Base-by-base conservation (phyloP, 1,139 yeast genomes). In the Geotrichum siamense region DNA sequence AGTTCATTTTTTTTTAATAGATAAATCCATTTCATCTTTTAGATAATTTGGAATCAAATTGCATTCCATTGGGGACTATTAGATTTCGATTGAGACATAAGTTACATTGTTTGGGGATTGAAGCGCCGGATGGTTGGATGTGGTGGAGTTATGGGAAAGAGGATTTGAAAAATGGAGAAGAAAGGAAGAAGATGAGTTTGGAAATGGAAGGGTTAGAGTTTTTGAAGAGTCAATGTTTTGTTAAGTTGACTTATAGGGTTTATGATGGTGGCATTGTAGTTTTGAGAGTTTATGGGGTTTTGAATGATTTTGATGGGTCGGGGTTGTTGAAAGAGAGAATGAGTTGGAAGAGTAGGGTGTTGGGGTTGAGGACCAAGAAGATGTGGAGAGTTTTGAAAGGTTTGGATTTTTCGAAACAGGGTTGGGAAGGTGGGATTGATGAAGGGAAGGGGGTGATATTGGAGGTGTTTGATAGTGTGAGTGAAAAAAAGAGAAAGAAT, bases 241-340 rank as follows among this genome's bases (percentile, higher is more conserved):
- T 70, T 3, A 63, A 69, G 56, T 68, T 75, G 3, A 76, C 82
- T 0, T 78, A 66, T 55, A 66, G 57, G 43, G 44, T 63, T 3
- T 22, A 48, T 12, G 40, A 33, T 59, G 8, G 17, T 30, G 32
- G 35, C n/a, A 29, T 41, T 5, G 43, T 50, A 1, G 13, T 45
- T 1, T 31, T 76, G 1, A 63, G 85, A 48, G 52, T 79, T 0
- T 79, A 76, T 51, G 58, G 65, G 2, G 53, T 78, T 1, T 78
- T 81, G 0, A 48, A 53, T 2, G 82, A 78, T 57, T 55, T 68
- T 1, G 56, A 58, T 0, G 73, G 74, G 0, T 20, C 57, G 64
- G 6, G 51, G 67, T 19, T 55, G 50, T 38, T 48, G 75, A 2
- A 54, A 2, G 17, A 25, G 21, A n/a, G 0, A 48, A 53, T 2